Conservation (phyloP, 2,329 filamentous ascomycete genomes). For the Aspergillus carbonarius region DNA sequence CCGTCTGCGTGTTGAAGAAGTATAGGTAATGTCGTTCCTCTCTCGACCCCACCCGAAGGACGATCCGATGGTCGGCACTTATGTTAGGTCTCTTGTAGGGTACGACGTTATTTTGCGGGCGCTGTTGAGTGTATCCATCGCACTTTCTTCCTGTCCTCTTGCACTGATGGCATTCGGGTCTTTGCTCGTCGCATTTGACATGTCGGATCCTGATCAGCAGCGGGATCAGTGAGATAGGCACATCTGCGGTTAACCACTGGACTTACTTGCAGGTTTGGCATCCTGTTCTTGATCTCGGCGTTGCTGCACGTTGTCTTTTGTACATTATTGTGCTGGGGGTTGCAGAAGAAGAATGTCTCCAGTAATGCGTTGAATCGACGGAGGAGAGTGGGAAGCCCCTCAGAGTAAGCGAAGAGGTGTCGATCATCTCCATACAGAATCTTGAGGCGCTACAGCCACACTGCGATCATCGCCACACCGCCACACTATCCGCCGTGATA, state of each 20-base stretch:
- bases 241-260: background rate
- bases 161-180: conserved; percentile 55
- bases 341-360: too few relatives aligned
- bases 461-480: too few relatives aligned
- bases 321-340: too few relatives aligned
- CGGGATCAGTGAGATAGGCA: background rate
- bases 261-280: background rate
- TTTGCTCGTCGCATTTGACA: conserved; percentile 58
- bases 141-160: conserved; percentile 53
- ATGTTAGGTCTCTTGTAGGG: background rate
- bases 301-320: too few relatives aligned
- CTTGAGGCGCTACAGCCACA: too few relatives aligned
- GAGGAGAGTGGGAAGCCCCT: too few relatives aligned
- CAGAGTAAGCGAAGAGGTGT: too few relatives aligned
- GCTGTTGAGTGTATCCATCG: background rate
- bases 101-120: background rate
- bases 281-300: background rate
- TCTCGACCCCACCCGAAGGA: background rate
- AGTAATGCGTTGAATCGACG: too few relatives aligned
- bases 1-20: background rate
- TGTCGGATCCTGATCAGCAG: conserved; percentile 49
- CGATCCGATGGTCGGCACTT: background rate
- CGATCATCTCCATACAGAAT: too few relatives aligned
- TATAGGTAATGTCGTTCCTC: background rate
- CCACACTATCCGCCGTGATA: too few relatives aligned